Conservation (phyloP, 768 basidiomycete genomes). For the Tulasnella sp. region DNA sequence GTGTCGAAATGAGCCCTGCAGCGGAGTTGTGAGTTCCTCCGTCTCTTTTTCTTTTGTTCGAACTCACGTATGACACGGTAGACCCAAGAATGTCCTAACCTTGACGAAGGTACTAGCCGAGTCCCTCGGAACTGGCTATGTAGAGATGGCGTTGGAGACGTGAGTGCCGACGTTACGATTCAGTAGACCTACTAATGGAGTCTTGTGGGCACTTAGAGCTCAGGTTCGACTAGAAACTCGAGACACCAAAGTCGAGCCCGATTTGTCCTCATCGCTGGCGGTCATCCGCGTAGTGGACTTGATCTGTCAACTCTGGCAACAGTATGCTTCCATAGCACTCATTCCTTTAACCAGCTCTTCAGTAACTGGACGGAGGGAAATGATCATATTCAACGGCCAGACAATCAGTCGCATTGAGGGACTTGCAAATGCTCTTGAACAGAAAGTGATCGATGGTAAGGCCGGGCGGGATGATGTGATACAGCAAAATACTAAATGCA, state of each 20-base stretch:
- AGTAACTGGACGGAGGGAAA: conserved; percentile 81
- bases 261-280: conserved; percentile 44
- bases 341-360: conserved; percentile 74
- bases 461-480: neutral
- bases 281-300: conserved; percentile 67
- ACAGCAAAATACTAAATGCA: neutral
- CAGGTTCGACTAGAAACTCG: conserved; percentile 55
- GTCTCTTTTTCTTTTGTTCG: neutral
- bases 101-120: conserved; percentile 79
- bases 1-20: conserved; percentile 72
- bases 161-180: conserved; percentile 31
- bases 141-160: conserved; percentile 91
- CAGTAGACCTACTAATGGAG: neutral
- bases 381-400: conserved; percentile 86
- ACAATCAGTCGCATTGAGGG: conserved; percentile 76
- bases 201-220: conserved; percentile 35
- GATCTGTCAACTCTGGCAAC: conserved; percentile 94
- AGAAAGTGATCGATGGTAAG: conserved; percentile 73
- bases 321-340: conserved; percentile 83
- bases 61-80: conserved; percentile 24
- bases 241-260: conserved; percentile 74
- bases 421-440: conserved; percentile 64
- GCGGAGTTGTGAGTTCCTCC: conserved; percentile 65
- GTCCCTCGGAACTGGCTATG: conserved; percentile 66
- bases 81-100: conserved; percentile 80